These are phyloP conservation scores for Cladosporium colombiae DNA, from an alignment of 2,329 filamentous ascomycete genomes.

Conservation along the genomic window DNA sequence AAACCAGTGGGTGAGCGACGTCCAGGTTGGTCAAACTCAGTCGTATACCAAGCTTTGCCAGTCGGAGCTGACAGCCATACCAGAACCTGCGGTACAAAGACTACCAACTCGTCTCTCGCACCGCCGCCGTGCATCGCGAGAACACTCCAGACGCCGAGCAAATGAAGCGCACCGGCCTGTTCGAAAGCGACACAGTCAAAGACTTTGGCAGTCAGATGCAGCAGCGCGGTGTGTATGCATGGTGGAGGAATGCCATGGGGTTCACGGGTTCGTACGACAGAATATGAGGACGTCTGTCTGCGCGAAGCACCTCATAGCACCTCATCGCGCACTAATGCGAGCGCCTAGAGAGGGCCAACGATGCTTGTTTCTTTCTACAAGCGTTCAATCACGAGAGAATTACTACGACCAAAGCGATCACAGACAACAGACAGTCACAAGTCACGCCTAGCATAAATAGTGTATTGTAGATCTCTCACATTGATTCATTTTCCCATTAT, in stretches of 20 bases:
- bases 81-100: conserved; percentile 68
- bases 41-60: background rate
- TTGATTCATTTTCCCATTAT: conserved; percentile 4
- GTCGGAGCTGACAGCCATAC: background rate
- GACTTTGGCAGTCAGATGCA: conserved; percentile 66
- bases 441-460: background rate
- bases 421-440: background rate
- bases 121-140: conserved; percentile 42
- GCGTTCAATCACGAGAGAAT: too few species aligned
- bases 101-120: conserved; percentile 63
- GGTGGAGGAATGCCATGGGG: conserved; percentile 72
- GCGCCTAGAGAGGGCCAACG: background rate
- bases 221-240: conserved; percentile 57
- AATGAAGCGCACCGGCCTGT: conserved; percentile 37
- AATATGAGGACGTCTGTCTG: background rate
- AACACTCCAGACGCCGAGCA: conserved; percentile 1
- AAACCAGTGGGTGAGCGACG: conserved; percentile 63
- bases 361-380: too few species aligned
- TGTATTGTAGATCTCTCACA: too few species aligned
- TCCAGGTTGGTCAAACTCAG: conserved; percentile 49
- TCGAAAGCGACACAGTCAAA: conserved; percentile 64
- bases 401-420: background rate
- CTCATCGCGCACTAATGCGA: background rate
- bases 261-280: conserved; percentile 35
- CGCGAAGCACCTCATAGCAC: background rate